Evolutionary conservation across 495 filamentous ascomycete species (phyloP).

Genomic region (Aspergillus carlsbadensis): DNA sequence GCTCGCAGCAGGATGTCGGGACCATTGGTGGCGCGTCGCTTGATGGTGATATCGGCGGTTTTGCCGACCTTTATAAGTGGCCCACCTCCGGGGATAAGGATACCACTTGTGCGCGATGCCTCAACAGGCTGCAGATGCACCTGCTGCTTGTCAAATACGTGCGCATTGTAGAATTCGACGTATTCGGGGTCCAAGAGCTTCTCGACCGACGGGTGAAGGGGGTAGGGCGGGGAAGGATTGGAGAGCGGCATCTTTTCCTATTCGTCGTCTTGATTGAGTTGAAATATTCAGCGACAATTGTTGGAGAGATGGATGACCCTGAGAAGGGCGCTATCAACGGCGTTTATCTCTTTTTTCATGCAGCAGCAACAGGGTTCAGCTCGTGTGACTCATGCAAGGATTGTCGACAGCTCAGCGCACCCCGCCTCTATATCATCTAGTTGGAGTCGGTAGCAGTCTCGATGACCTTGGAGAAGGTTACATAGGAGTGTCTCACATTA

Average conservation of each 20-base stretch:
- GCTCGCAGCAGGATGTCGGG: constrained; percentile 45
- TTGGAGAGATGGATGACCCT: background rate
- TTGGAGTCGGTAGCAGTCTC: background rate
- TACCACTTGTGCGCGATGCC: constrained; percentile 50
- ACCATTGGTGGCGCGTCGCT: constrained; percentile 45
- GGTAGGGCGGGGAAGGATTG: constrained; percentile 50
- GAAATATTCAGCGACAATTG: background rate
- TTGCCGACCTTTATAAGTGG: constrained; percentile 50
- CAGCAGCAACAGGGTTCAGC: background rate
- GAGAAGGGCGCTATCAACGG: background rate
- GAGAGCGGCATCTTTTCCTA: constrained; percentile 28
- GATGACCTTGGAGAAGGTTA: background rate
- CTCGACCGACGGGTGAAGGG: constrained; percentile 51
- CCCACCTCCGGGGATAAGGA: constrained; percentile 54
- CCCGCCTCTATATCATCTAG: background rate
- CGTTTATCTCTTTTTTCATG: background rate
- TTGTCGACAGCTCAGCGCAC: background rate
- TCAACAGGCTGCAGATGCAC: constrained; percentile 53
- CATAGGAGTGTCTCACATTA: background rate
- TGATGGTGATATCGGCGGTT: constrained; percentile 46
- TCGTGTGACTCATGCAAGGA: background rate
- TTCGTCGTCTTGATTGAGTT: background rate
- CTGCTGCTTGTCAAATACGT: constrained; percentile 50
- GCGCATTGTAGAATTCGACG: constrained; percentile 52
- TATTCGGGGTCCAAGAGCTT: constrained; percentile 51